phyloP scores from a whole-genome alignment of 1,284 basidiomycete genomes.

The Ceratobasidium sp. region DNA sequence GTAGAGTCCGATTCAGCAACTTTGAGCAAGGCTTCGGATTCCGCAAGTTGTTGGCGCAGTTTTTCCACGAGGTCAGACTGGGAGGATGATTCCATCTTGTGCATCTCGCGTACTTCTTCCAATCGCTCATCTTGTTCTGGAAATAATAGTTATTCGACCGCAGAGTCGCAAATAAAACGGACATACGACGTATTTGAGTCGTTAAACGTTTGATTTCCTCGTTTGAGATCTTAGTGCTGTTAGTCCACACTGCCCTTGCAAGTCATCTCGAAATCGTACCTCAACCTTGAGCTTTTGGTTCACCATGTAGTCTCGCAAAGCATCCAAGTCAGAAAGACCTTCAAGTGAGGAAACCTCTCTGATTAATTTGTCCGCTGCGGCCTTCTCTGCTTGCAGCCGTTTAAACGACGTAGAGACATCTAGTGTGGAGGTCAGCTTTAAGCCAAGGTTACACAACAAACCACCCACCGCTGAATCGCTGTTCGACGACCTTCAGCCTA shows the following conservation, averaged over 20 bases:
- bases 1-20: slow-evolving; percentile 62
- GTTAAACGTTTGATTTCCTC: slow-evolving; percentile 80
- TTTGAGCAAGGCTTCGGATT: slow-evolving; percentile 71
- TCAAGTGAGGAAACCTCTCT: slow-evolving; percentile 80
- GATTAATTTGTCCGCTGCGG: slow-evolving; percentile 76
- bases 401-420: slow-evolving; percentile 83
- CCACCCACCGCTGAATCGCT: slow-evolving; percentile 73
- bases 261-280: slow-evolving; percentile 58
- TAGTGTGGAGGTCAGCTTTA: slow-evolving; percentile 53
- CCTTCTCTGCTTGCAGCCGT: slow-evolving; percentile 75
- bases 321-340: slow-evolving; percentile 72
- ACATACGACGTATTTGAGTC: slow-evolving; percentile 77
- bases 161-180: background rate
- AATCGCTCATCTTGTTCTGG: slow-evolving; percentile 85
- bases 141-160: slow-evolving; percentile 9
- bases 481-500: slow-evolving; percentile 74
- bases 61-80: slow-evolving; percentile 79
- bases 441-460: background rate
- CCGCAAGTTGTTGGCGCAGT: slow-evolving; percentile 74
- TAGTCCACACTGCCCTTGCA: slow-evolving; percentile 6
- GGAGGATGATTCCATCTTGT: slow-evolving; percentile 80
- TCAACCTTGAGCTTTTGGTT: slow-evolving; percentile 76
- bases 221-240: slow-evolving; percentile 67
- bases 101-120: slow-evolving; percentile 85
- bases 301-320: slow-evolving; percentile 78